These are phyloP conservation scores for Alternaria alternata DNA, from an alignment of 2,329 filamentous ascomycete genomes.

Conservation along the genomic window DNA sequence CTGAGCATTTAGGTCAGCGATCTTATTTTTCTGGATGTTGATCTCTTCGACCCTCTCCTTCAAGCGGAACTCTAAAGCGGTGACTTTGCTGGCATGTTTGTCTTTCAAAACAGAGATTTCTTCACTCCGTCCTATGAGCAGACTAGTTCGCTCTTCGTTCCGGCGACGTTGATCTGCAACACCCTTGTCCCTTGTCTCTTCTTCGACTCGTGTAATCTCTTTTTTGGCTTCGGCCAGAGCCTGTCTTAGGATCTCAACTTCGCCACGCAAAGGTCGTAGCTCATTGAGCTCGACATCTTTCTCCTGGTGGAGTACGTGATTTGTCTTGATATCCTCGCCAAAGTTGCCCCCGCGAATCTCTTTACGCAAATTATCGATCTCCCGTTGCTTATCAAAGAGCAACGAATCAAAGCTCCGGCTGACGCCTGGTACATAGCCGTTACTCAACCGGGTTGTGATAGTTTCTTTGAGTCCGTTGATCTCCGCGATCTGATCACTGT, in stretches of 20 bases:
- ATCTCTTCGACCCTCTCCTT: background rate
- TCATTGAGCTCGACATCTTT: background rate
- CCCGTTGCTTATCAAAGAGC: background rate
- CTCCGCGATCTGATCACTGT: background rate
- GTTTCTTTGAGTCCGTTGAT: background rate
- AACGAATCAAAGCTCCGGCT: background rate
- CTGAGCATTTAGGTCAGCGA: background rate
- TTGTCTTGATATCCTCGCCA: background rate
- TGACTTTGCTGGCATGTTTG: background rate
- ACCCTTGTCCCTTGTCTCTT: conserved; percentile 3
- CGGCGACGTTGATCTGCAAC: conserved; percentile 3
- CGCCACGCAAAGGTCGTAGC: background rate
- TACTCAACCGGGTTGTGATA: background rate
- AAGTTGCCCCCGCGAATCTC: background rate
- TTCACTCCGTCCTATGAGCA: background rate
- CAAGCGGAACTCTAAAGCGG: background rate
- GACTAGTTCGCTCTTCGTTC: background rate
- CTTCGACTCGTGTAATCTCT: background rate
- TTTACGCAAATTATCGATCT: background rate
- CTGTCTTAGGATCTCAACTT: background rate
- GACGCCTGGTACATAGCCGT: background rate
- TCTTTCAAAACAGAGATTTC: background rate
- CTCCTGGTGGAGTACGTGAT: background rate
- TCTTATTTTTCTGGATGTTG: background rate
- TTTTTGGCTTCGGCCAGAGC: background rate